Base-by-base conservation (phyloP, 306 rosid genomes). In the Mimosa pudica region DNA sequence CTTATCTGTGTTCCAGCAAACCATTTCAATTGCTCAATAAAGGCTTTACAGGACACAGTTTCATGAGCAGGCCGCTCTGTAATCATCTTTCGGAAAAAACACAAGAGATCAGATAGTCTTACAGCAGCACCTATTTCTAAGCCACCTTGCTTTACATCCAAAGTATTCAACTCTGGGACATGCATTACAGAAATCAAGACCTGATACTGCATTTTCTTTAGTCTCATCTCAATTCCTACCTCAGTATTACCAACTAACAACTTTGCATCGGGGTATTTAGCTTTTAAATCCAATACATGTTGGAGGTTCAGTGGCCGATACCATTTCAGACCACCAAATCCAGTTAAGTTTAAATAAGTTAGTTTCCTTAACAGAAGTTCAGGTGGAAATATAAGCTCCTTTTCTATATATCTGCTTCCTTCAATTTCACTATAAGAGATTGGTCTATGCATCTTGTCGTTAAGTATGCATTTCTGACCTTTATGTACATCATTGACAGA, bases 201-300 rank as follows among this genome's bases (percentile, higher is more conserved):
- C 83, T 20, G 79, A 85, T 92, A 89, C 42, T 84, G 93, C 79
- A 90, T 84, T 83, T 89, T 83, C 82, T 95, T 95, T 72, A 92
- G 80, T 80, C 98, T 91, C 92, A 81, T 92, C 88, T 95, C 98
- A 76, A 95, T 95, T 83, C 98, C 98, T 61, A 95, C 98, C 91
- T 95, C 98, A 2, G 92, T 83, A 83, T 95, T 95, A 41, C 98
- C 98, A 44, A 92, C 96, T 80, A 95, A 11, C 71, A 95, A 83
- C 87, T 95, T 95, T 41, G 96, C 97, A 83, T 86, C 90, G 18
- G 94, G 88, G 74, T 86, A 88, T 83, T 85, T 88, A 70, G 84
- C 89, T 87, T 91, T 95, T 51, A 95, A 88, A 47, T 90, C 96
- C 70, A 92, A 85, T 58, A 90, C 79, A 60, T 90, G 87, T 66